Evolutionary conservation across 768 basidiomycete species (phyloP).

Genomic region (Fistulinella prunicolor): DNA sequence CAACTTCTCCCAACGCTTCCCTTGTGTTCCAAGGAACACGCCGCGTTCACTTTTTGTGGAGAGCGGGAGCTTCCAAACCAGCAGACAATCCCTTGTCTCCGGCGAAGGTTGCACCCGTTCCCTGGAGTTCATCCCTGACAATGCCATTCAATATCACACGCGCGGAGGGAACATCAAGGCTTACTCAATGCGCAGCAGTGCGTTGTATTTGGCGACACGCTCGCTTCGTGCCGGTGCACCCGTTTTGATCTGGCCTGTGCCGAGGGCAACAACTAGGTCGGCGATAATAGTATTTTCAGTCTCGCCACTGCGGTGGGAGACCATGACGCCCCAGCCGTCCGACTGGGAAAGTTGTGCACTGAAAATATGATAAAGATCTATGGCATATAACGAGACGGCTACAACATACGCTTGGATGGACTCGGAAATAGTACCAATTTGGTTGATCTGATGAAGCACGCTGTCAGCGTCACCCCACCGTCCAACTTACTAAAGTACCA

Average conservation of each 20-base stretch:
- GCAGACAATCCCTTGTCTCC: constrained; percentile 77
- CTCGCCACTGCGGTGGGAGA: constrained; percentile 98
- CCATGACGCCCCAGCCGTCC: constrained; percentile 99
- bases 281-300: constrained; percentile 97
- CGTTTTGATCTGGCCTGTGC: constrained; percentile 95
- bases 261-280: constrained; percentile 91
- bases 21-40: no score
- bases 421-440: constrained; percentile 98
- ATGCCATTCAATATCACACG: neutral
- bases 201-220: constrained; percentile 95
- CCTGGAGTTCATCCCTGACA: constrained; percentile 70
- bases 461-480: neutral
- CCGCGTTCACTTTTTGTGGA: constrained; percentile 57
- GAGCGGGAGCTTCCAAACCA: constrained; percentile 68
- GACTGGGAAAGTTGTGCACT: constrained; percentile 95
- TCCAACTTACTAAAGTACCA: neutral
- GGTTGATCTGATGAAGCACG: constrained; percentile 66
- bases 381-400: neutral
- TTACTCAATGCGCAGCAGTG: constrained; percentile 86
- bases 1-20: no score
- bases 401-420: constrained; percentile 92
- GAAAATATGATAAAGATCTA: constrained; percentile 4
- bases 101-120: constrained; percentile 64
- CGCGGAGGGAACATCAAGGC: constrained; percentile 26
- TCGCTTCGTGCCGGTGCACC: constrained; percentile 95